A percentile compares a stretch with the other conserved stretches of the same genome.
Conservation (phyloP, 116 monocot species). For the Dioscorea cayenensis region DNA sequence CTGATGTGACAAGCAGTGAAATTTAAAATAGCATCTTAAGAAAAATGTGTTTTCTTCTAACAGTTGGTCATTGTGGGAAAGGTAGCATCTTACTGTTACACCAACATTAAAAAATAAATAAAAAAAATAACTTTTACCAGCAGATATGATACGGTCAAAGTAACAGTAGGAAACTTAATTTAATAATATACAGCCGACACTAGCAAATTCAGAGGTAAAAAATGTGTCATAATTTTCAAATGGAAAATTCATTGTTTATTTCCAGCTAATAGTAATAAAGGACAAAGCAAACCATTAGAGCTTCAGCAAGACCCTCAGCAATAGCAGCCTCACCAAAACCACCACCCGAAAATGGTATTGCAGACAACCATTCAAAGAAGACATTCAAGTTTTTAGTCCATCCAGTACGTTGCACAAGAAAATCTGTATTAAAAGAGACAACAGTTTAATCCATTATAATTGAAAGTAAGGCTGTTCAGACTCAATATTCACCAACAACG, state of each 20-base stretch:
- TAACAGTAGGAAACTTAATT: no score
- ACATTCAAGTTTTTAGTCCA: conserved; percentile 75
- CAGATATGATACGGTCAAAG: no score
- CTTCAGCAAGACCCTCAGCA: conserved; percentile 92
- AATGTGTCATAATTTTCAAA: no score
- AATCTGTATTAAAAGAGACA: conserved; percentile 39
- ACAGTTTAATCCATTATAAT: not conserved
- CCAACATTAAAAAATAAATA: no score
- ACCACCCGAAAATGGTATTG: conserved; percentile 77
- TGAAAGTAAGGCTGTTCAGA: not conserved
- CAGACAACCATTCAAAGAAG: conserved; percentile 59
- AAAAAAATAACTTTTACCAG: no score
- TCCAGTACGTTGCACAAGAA: conserved; percentile 66
- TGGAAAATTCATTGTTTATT: not conserved
- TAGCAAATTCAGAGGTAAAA: no score
- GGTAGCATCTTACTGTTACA: no score
- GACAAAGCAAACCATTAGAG: conserved; percentile 44
- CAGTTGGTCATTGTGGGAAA: no score
- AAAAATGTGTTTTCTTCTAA: no score
- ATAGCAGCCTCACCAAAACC: conserved; percentile 80
- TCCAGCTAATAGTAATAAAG: not conserved
- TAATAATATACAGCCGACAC: no score
- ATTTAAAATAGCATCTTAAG: no score
- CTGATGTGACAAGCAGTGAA: no score
- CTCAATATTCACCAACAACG: not conserved